Base-by-base conservation (phyloP, 306 rosid genomes). In the Castanopsis chinensis region DNA sequence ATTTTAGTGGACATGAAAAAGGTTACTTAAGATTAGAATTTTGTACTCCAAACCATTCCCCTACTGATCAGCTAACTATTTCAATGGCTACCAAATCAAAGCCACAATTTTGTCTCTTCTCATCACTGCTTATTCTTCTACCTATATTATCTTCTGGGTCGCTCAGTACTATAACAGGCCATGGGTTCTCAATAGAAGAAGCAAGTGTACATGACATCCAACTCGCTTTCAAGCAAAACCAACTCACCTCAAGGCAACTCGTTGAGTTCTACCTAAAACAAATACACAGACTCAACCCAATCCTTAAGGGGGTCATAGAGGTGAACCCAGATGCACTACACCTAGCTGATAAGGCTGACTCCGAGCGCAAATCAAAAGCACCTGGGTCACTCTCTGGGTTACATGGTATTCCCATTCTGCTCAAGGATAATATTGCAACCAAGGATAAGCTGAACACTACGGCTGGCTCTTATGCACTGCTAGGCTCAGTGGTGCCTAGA, bases 391-490 rank as follows among this genome's bases (percentile, higher is more conserved):
- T 75, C 6, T 32, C 59, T 53, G 72, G 72, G 70, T 30, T 89
- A 83, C 92, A 89, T 52, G 93, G 96, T 12, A 84, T 89, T 65
- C 96, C 92, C 0, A 25, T 91, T 70, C 77, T 91, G 70, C 81
- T 89, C 13, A 89, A 86, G 81, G 92, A 89, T 25, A 89, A 73
- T 67, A 85, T 88, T 77, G 93, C 81, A 76, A 91, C 93, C 25
- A 88, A 76, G 73, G 92, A 89, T 51, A 85, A 82, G 89, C 76
- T 91, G 49, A 91, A 91, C 74, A 87, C 86, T 18, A 89, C 88
- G 0, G 91, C 90, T 1, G 92, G 91, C 54, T 91, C 92, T 1
- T 88, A 75, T 1, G 88, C 90, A 0, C 73, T 89, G 85, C 90
- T 89, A 1, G 88, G 92, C 20, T 88, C 90, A 0, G 63, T 73